phyloP scores from a whole-genome alignment of 176 grass and related monocot species.

The Oryza brachyantha region DNA sequence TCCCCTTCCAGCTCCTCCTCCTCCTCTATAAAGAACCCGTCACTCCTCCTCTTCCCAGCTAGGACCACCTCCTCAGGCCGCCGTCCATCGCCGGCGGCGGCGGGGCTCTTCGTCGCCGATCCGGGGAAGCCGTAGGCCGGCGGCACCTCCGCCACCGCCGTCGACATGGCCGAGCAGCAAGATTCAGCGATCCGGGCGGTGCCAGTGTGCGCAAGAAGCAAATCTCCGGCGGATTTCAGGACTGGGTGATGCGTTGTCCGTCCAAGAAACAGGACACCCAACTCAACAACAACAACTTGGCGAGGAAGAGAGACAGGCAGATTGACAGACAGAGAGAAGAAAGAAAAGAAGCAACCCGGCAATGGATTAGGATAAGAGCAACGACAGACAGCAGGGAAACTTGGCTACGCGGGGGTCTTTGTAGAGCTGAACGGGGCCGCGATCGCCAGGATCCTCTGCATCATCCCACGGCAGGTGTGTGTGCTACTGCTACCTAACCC shows the following conservation, averaged over 20 bases:
- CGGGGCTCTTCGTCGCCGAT: conserved; percentile 3
- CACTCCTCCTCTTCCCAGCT: conserved; percentile 34
- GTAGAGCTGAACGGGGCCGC: conserved; percentile 23
- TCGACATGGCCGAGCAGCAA: conserved; percentile 35
- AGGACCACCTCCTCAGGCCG: neutral
- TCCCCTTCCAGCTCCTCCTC: conserved; percentile 38
- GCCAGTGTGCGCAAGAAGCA: conserved; percentile 31
- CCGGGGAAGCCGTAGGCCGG: conserved; percentile 34
- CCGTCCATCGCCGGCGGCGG: neutral
- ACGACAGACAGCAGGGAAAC: conserved; percentile 8
- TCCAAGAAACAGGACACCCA: conserved; percentile 38
- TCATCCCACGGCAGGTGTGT: neutral
- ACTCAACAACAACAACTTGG: conserved; percentile 24
- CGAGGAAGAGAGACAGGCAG: neutral
- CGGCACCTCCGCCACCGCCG: conserved; percentile 29
- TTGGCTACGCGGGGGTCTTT: conserved; percentile 37
- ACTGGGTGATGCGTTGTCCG: conserved; percentile 29
- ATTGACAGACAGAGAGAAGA: neutral
- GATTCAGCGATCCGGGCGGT: neutral
- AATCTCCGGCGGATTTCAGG: conserved; percentile 16
- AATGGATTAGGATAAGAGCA: conserved; percentile 47
- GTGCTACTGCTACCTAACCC: no score
- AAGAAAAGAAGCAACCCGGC: neutral
- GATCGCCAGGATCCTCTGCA: conserved; percentile 18
- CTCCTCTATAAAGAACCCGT: conserved; percentile 54